Conservation (phyloP, 2,329 filamentous ascomycete genomes). For the Hysterium pulicare region DNA sequence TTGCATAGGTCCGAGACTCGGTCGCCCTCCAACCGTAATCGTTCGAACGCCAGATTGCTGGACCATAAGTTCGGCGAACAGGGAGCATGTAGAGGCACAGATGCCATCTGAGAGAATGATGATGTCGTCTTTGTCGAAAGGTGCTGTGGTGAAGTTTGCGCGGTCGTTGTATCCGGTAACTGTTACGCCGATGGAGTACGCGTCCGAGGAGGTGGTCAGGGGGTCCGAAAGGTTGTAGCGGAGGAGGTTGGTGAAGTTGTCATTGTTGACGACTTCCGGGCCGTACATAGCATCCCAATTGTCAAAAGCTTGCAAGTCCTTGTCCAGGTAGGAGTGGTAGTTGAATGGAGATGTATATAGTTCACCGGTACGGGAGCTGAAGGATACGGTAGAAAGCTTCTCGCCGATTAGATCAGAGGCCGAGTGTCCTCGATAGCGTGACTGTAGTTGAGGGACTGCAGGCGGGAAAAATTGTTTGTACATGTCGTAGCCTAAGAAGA, state of each 20-base stretch:
- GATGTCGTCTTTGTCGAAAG: conserved; percentile 38
- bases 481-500: conserved; percentile 38
- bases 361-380: conserved; percentile 16
- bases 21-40: conserved; percentile 43
- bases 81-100: conserved; percentile 45
- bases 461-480: conserved; percentile 56
- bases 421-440: conserved; percentile 46
- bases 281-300: conserved; percentile 39
- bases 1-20: conserved; percentile 40
- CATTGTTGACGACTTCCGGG: conserved; percentile 28
- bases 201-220: conserved; percentile 27
- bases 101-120: conserved; percentile 43
- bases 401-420: conserved; percentile 27
- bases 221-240: conserved; percentile 40
- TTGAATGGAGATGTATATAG: conserved; percentile 33
- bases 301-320: conserved; percentile 23
- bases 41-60: conserved; percentile 42
- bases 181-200: conserved; percentile 22
- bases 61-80: conserved; percentile 47
- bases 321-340: conserved; percentile 28
- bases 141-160: conserved; percentile 25
- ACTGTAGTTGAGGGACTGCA: conserved; percentile 42
- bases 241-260: conserved; percentile 37
- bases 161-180: conserved; percentile 28
- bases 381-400: conserved; percentile 16